phyloP scores from a whole-genome alignment of 441 rosid species.

The Syzygium malaccense region DNA sequence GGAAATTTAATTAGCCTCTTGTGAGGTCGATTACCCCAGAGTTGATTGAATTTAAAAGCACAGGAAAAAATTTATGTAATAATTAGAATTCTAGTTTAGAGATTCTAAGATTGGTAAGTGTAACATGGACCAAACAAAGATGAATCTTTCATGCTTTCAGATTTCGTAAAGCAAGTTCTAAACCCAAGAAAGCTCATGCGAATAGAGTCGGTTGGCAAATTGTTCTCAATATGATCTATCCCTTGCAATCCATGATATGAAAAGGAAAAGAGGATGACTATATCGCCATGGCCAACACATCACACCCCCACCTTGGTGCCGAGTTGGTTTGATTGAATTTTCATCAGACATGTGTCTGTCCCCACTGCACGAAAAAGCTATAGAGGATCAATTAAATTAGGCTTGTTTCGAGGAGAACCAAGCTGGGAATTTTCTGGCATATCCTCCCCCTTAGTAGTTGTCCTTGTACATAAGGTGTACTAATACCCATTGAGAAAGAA shows the following conservation, averaged over 20 bases:
- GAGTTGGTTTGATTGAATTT: background rate
- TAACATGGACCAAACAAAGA: background rate
- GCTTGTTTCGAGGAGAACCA: background rate
- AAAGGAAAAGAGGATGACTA: background rate
- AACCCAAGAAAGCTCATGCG: background rate
- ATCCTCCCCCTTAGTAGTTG: constrained; percentile 8
- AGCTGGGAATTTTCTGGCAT: background rate
- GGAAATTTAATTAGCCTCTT: background rate
- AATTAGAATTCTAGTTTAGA: background rate
- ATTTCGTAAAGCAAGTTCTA: background rate
- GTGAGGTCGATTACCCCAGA: background rate
- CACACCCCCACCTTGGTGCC: background rate
- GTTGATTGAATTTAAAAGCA: background rate
- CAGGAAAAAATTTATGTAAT: background rate
- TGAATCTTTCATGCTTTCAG: background rate
- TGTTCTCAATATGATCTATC: background rate
- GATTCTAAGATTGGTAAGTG: background rate
- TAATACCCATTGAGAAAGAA: constrained; percentile 2
- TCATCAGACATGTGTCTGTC: constrained; percentile 20
- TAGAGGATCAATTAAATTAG: background rate
- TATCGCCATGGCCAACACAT: constrained; percentile 6
- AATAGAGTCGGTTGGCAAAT: background rate
- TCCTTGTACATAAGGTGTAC: constrained; percentile 4
- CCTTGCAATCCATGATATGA: background rate
- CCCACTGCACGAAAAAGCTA: constrained; percentile 7